Base-by-base conservation (phyloP, 2,329 filamentous ascomycete species). In the Aspergillus oerlinghausenensis region DNA sequence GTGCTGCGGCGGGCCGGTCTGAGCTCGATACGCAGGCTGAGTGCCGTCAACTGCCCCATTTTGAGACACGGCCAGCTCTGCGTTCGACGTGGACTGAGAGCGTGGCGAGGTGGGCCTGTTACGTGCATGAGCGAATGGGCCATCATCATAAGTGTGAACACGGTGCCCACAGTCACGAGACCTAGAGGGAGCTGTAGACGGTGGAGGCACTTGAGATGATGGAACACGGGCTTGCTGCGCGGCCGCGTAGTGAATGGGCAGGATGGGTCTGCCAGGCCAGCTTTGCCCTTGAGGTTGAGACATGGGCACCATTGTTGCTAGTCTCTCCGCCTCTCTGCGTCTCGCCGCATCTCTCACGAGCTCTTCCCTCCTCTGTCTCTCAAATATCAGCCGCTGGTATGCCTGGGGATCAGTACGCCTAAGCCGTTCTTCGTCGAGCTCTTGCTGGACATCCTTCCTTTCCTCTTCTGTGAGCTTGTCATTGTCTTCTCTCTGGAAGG, bases 401-500 rank as follows among this genome's bases (percentile, higher is more conserved):
- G 70, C 73, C 3, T 25, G 65, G 11, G 71, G 74, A 54, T 79
- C 64, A 7, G 66, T 71, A 49, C 75, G 70, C 55, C 66, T 69
- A 9, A 79, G 66, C 26, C 65, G 67, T 55, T 78, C 71, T 42
- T 80, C 72, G 35, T 69, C 65, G 6, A 79, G 61, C 50, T 79
- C 70, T 43, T 75, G 62, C 32, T 82, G 77, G 0, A 84, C 84
- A 49, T 86, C 82, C 47, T 73, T 75, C 9, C 78, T 69, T 60
- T 92, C 88, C 52, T 88, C 84, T 0, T 78, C 75, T 0, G 84
- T 86, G 23, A 92, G 71, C 11, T 80, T 79, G 51, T 86, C 84
- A 10, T 82, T 75, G 55, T 88, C 87, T 60, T 92, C 87, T 61
- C 84, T 80, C 61, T 89, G 86, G 62, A 91, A 90, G 0, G 87